phyloP scores from a whole-genome alignment of 352 stramenopile genomes.

The Pythium aristosporum region DNA sequence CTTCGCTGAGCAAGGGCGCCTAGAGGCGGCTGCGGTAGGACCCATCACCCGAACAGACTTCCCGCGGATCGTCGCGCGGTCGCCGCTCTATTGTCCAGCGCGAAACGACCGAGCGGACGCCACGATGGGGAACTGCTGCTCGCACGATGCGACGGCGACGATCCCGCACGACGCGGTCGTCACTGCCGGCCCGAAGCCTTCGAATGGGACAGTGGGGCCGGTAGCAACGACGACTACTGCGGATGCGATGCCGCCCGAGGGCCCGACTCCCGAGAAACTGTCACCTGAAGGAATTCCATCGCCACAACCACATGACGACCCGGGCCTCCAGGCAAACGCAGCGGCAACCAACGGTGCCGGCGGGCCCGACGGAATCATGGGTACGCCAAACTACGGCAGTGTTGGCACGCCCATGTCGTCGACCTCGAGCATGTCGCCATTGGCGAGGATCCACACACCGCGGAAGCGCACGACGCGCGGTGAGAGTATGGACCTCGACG shows the following conservation, averaged over 20 bases:
- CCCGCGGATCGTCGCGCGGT: not conserved
- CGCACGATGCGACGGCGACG: constrained; percentile 47
- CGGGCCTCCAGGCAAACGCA: not conserved
- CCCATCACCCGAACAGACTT: not conserved
- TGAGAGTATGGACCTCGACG: constrained; percentile 37
- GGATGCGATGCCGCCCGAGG: not conserved
- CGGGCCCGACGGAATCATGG: not conserved
- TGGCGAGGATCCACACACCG: constrained; percentile 24
- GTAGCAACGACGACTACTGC: not conserved
- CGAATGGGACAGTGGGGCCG: not conserved
- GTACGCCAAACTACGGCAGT: constrained; percentile 6
- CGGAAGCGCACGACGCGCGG: constrained; percentile 30
- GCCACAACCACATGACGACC: not conserved
- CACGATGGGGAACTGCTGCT: constrained; percentile 87
- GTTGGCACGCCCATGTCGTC: constrained; percentile 24
- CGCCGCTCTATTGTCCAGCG: not conserved
- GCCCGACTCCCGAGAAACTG: not conserved
- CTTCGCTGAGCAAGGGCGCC: not conserved
- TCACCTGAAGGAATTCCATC: not conserved
- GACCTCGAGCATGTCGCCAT: constrained; percentile 19
- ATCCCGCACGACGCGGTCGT: constrained; percentile 11
- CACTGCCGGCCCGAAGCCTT: not conserved
- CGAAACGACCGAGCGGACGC: not conserved
- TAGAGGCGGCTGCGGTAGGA: not conserved
- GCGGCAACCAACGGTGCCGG: not conserved